Conservation (phyloP, 179 eudicot genomes). For the Monotropa hypopitys region DNA sequence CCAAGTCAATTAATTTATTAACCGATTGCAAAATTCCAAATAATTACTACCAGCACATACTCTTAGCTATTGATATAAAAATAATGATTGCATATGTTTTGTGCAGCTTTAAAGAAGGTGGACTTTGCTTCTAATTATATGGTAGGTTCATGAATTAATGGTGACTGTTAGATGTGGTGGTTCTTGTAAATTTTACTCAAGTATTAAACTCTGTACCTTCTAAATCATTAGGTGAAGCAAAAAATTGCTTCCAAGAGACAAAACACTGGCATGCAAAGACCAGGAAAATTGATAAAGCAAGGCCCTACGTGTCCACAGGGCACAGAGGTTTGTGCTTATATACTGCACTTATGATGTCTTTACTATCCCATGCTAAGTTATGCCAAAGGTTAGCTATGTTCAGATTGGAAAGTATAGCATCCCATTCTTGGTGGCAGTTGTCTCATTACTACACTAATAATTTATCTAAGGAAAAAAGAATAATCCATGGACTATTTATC, state of each 20-base stretch:
- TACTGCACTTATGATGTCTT: background rate
- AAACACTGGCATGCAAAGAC: conserved; percentile 22
- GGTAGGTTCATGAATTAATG: conserved; percentile 27
- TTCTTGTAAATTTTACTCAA: background rate
- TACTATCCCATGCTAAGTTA: background rate
- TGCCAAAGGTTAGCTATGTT: background rate
- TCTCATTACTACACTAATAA: background rate
- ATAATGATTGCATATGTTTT: background rate
- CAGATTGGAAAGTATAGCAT: background rate
- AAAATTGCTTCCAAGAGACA: conserved; percentile 33
- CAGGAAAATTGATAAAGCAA: conserved; percentile 20
- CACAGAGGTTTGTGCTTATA: conserved; percentile 25
- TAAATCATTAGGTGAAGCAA: conserved; percentile 31
- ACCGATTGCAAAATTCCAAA: background rate
- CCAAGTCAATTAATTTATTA: background rate
- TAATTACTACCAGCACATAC: background rate
- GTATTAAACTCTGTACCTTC: conserved; percentile 1
- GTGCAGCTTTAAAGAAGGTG: conserved; percentile 41
- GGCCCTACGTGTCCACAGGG: conserved; percentile 22
- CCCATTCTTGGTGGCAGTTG: background rate
- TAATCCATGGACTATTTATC: background rate
- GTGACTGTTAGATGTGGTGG: background rate
- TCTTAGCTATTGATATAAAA: background rate
- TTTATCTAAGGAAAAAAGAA: background rate
- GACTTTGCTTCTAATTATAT: conserved; percentile 27